phyloP scores from a whole-genome alignment of 768 basidiomycete species.

The Paxillus ammoniavirescens region DNA sequence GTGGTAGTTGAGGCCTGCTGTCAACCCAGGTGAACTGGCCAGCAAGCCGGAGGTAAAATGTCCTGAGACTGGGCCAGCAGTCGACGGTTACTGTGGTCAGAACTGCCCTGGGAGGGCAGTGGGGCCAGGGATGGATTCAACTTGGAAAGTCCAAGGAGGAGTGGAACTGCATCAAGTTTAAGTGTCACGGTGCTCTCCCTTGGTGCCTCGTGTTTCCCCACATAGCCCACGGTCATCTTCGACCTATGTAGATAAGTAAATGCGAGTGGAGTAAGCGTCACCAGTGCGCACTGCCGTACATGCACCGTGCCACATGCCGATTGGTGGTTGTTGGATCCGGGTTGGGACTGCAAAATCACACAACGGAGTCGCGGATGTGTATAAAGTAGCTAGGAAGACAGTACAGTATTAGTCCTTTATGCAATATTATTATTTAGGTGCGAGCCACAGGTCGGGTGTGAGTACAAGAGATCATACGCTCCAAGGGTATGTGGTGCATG shows the following conservation, averaged over 20 bases:
- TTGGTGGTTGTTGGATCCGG: no score
- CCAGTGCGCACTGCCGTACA: neutral
- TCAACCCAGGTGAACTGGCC: neutral
- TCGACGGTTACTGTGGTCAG: slow-evolving; percentile 7
- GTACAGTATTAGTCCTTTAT: neutral
- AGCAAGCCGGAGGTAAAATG: neutral
- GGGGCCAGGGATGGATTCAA: neutral
- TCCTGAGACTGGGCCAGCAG: neutral
- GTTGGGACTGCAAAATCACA: no score
- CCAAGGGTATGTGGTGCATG: neutral
- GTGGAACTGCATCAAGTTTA: slow-evolving; percentile 5
- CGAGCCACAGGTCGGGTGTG: slow-evolving; percentile 8
- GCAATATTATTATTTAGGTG: neutral
- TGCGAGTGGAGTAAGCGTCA: slow-evolving; percentile 8
- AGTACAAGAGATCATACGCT: slow-evolving; percentile 14
- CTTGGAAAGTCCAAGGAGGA: neutral
- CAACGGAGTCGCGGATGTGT: no score
- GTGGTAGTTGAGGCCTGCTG: no score
- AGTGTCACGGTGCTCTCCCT: neutral
- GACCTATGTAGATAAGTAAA: no score
- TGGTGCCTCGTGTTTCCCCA: neutral
- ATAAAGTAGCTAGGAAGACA: no score
- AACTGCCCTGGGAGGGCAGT: neutral
- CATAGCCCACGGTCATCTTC: slow-evolving; percentile 10
- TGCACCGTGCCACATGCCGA: neutral